A percentile compares a stretch with the other conserved stretches of the same genome.
phyloP scores from a whole-genome alignment of 1,284 basidiomycete genomes.

The Golubevia pallescens region DNA sequence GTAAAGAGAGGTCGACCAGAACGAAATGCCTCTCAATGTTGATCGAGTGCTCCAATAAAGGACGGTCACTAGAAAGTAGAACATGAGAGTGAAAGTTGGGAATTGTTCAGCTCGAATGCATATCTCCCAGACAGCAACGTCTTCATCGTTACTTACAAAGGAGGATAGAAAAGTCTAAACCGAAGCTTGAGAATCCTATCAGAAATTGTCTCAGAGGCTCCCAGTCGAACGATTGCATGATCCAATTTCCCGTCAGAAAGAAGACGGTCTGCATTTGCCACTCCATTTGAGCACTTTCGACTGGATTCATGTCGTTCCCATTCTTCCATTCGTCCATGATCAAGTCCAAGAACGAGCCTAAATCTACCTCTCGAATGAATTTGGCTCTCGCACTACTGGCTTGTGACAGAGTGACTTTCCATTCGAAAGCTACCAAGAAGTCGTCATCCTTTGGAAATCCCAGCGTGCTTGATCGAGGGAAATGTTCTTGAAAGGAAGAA shows the following conservation, averaged over 20 bases:
- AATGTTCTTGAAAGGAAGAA: not conserved
- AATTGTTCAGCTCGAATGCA: no score
- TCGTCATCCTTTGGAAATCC: not conserved
- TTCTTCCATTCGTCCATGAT: not conserved
- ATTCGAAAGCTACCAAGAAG: not conserved
- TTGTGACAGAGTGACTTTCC: not conserved
- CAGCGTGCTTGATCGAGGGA: not conserved
- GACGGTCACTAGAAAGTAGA: no score
- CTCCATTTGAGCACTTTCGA: not conserved
- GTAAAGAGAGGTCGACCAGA: no score
- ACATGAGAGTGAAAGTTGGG: no score
- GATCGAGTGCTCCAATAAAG: no score
- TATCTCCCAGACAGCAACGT: no score
- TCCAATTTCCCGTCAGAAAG: not conserved
- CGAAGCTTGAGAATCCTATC: not conserved
- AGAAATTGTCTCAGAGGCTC: not conserved
- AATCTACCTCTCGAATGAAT: not conserved
- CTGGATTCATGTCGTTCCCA: not conserved
- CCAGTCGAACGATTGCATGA: not conserved
- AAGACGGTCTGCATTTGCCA: not conserved
- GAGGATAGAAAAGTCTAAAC: not conserved
- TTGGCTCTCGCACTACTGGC: not conserved
- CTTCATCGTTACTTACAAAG: no score
- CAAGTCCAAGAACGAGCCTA: not conserved
- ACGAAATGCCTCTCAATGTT: no score